These are phyloP conservation scores for Podila epigama DNA, from an alignment of 192 early-diverging fungal species.

Conservation along the genomic window DNA sequence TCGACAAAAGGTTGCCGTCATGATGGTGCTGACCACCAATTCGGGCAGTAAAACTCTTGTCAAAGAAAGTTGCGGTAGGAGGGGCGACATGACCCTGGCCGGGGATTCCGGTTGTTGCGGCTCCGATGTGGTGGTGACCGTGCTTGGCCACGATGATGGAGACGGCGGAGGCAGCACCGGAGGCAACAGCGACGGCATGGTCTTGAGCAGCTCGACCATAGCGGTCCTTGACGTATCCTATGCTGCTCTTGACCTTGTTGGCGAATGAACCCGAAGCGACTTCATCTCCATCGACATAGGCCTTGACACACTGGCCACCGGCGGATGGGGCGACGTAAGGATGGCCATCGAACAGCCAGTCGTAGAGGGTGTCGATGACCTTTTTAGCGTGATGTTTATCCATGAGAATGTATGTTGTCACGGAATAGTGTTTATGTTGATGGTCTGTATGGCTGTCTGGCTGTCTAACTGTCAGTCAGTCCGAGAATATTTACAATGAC, in stretches of 20 bases:
- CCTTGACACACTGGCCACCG: constrained; percentile 2
- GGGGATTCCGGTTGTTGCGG: background rate
- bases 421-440: background rate
- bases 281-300: background rate
- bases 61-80: background rate
- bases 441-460: background rate
- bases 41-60: background rate
- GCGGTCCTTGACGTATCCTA: background rate
- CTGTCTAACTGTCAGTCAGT: too few relatives aligned
- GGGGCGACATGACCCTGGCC: background rate
- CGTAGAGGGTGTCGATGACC: constrained; percentile 24
- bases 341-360: constrained; percentile 17
- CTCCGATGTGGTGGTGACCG: background rate
- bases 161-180: constrained; percentile 12
- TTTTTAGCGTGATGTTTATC: constrained; percentile 8
- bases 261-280: background rate
- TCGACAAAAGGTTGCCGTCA: too few relatives aligned
- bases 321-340: background rate
- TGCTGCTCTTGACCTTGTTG: background rate
- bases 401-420: background rate
- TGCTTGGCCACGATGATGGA: constrained; percentile 2
- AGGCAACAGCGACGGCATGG: constrained; percentile 8
- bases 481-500: background rate
- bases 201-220: background rate
- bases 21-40: too few relatives aligned